Evolutionary conservation across 345 rosid genomes (phyloP).

Genomic region (Hirschfeldia incana): DNA sequence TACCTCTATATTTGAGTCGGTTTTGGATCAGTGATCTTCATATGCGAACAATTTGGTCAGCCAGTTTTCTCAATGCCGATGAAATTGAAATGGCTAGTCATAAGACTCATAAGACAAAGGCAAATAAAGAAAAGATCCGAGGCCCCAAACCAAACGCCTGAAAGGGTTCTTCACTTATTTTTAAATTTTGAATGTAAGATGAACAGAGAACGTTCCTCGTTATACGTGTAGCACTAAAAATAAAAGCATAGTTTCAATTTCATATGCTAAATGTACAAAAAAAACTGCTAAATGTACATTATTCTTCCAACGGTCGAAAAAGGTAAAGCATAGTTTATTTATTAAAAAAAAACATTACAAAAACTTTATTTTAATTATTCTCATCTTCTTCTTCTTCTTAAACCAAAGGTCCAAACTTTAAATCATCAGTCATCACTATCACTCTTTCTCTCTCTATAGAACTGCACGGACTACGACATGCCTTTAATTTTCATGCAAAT

Average conservation of each 20-base stretch:
- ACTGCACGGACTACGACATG: conserved; percentile 42
- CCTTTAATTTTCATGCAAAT: conserved; percentile 38
- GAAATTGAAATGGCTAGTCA: no score
- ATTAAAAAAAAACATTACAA: not conserved
- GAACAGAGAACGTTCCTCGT: conserved; percentile 72
- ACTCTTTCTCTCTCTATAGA: conserved; percentile 29
- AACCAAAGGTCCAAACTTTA: conserved; percentile 33
- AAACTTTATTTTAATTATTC: not conserved
- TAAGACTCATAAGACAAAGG: no score
- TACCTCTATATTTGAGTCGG: no score
- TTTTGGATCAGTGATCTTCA: no score
- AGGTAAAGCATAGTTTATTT: not conserved
- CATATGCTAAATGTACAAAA: not conserved
- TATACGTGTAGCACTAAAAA: conserved; percentile 33
- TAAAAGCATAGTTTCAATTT: conserved; percentile 34
- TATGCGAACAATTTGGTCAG: no score
- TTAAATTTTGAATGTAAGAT: conserved; percentile 32
- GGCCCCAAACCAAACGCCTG: no score
- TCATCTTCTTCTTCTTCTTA: not conserved
- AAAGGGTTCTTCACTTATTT: not conserved
- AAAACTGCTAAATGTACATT: conserved; percentile 1
- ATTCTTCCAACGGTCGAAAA: conserved; percentile 43
- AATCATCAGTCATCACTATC: conserved; percentile 39
- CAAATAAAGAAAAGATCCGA: no score
- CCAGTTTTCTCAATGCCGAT: no score